Conservation (phyloP, 2,329 filamentous ascomycete species). For the Cryphonectria parasitica region DNA sequence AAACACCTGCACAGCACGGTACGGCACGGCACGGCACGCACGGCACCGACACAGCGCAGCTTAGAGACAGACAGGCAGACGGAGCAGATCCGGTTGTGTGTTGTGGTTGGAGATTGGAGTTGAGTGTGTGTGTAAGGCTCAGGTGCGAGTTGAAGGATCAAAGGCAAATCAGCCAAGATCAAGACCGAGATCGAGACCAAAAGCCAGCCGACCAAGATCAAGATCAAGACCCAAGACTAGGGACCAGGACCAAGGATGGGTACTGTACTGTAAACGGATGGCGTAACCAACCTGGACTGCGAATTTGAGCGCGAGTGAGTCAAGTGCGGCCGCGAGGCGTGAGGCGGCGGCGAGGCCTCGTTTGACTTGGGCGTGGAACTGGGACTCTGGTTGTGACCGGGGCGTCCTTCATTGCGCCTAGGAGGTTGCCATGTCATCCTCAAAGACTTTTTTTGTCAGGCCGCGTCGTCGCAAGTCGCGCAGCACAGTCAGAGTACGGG, state of each 20-base stretch:
- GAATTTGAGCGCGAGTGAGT: constrained; percentile 18
- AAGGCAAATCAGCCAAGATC: background rate
- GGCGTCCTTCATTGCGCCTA: constrained; percentile 28
- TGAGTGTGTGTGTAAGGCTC: background rate
- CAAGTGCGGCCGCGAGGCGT: constrained; percentile 14
- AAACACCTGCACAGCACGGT: background rate
- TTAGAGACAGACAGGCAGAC: background rate
- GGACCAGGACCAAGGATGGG: constrained; percentile 3
- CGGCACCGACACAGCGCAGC: background rate
- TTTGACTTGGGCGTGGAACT: constrained; percentile 16
- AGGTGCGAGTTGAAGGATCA: background rate
- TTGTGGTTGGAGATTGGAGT: background rate
- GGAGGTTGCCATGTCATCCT: constrained; percentile 30
- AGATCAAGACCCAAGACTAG: background rate
- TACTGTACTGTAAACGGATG: constrained; percentile 8
- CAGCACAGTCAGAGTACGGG: constrained; percentile 17
- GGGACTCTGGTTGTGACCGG: constrained; percentile 12
- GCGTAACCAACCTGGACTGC: constrained; percentile 20
- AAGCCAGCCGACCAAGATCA: background rate
- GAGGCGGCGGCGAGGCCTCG: constrained; percentile 15
- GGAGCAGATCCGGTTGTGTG: background rate
- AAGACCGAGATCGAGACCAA: background rate
- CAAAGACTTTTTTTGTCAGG: constrained; percentile 14
- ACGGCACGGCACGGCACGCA: background rate
- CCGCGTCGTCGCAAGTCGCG: constrained; percentile 20